Evolutionary conservation across 108 stramenopile species (phyloP).

Genomic region (Skeletonema potamos): DNA sequence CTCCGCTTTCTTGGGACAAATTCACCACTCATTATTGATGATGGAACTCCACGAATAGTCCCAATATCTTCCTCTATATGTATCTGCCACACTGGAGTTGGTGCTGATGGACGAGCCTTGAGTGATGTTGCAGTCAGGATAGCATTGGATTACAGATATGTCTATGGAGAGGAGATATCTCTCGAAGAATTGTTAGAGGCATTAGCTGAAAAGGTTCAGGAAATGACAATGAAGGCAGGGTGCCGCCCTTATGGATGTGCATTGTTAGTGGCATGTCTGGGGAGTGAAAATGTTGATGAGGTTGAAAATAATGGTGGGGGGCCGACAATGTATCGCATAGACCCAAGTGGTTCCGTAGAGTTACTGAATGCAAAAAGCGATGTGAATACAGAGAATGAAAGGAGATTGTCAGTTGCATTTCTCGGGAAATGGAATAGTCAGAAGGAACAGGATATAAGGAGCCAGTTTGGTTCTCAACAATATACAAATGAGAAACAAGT

Average conservation of each 20-base stretch:
- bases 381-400: background rate
- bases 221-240: slow-evolving; percentile 81
- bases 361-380: slow-evolving; percentile 11
- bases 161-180: slow-evolving; percentile 69
- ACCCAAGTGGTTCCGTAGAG: slow-evolving; percentile 67
- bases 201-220: slow-evolving; percentile 65
- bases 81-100: slow-evolving; percentile 68
- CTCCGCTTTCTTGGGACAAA: slow-evolving; percentile 29
- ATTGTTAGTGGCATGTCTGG: slow-evolving; percentile 59
- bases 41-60: slow-evolving; percentile 76
- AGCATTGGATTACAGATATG: slow-evolving; percentile 70
- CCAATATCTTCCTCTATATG: slow-evolving; percentile 52
- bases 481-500: slow-evolving; percentile 22
- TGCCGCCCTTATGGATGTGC: slow-evolving; percentile 75
- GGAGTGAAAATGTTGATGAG: slow-evolving; percentile 6
- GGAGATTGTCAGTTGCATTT: slow-evolving; percentile 12
- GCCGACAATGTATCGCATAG: slow-evolving; percentile 64
- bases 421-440: slow-evolving; percentile 38
- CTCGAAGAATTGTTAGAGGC: slow-evolving; percentile 64
- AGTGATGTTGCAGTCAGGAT: slow-evolving; percentile 62
- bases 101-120: slow-evolving; percentile 78
- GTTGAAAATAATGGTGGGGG: background rate
- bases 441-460: slow-evolving; percentile 7
- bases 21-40: slow-evolving; percentile 66
- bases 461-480: slow-evolving; percentile 2